phyloP scores from a whole-genome alignment of 306 rosid genomes.

The Betula pendula region DNA sequence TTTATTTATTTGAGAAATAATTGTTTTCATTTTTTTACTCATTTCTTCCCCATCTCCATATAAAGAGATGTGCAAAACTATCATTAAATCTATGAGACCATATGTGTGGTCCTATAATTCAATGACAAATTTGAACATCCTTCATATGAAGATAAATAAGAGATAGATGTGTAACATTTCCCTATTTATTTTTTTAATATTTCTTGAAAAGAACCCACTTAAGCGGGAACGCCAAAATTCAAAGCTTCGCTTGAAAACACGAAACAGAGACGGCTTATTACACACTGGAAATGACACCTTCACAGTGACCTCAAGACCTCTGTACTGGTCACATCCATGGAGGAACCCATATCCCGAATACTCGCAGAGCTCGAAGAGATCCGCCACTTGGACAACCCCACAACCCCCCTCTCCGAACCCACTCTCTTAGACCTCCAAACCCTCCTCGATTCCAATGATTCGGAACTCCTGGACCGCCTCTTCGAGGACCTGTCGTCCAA shows the following conservation, averaged over 20 bases:
- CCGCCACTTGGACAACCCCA: constrained; percentile 38
- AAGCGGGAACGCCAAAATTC: constrained; percentile 23
- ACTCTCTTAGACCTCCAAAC: constrained; percentile 60
- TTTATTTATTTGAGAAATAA: no score
- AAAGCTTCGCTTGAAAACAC: not conserved
- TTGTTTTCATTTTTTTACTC: no score
- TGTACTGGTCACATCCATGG: constrained; percentile 32
- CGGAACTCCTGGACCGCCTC: constrained; percentile 39
- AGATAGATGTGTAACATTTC: no score
- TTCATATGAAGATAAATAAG: no score
- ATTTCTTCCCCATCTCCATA: no score
- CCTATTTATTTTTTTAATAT: no score
- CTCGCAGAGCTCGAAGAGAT: constrained; percentile 58
- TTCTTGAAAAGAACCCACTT: no score
- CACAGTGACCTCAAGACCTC: not conserved
- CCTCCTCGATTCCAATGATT: constrained; percentile 36
- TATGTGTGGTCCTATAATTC: no score
- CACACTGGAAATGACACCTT: not conserved
- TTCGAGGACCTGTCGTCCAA: constrained; percentile 57
- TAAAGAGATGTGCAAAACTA: no score
- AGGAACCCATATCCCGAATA: constrained; percentile 56
- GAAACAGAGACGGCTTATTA: not conserved
- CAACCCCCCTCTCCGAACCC: constrained; percentile 47
- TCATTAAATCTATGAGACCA: no score
- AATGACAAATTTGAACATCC: no score